Base-by-base conservation (phyloP, 306 rosid genomes). In the Prunus kanzakura region DNA sequence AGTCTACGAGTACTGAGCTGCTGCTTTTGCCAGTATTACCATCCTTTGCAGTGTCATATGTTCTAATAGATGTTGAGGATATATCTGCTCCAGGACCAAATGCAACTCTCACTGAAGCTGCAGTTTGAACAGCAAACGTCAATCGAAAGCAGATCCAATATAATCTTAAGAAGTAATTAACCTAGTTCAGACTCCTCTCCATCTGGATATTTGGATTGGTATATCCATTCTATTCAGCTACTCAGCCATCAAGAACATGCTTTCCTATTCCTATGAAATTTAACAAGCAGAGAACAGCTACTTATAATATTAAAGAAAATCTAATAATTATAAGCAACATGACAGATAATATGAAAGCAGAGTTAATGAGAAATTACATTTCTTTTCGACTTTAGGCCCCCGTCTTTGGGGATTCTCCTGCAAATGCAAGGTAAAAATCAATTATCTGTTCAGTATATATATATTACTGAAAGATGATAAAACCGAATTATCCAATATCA, bases 51-150 rank as follows among this genome's bases (percentile, higher is more conserved):
- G 43, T 71, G 52, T 91, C 92, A 64, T 56, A 83, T 58, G 82
- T 69, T 79, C 89, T 85, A 49, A 87, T 69, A 35, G 83, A 56
- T 76, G 79, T 5, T 19, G 88, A 54, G 71, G 92, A 78, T 76
- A 64, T 18, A 11, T 72, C 80, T 50, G 82, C 91, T 50, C 84
- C 91, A 0, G 91, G 93, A 77, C 97, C 93, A 83, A 92, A 90
- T 54, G 96, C 89, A 69, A 89, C 97, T 80, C 86, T 84, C 64
- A 79, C 80, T 52, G 77, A 76, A 63, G 96, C 98, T 95, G 88
- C 76, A 84, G 54, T 72, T 84, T 65, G 58, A 67, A 80, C 64
- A 68, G 38, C 16, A 66, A 73, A 76, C 75, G 54, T 57, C 51
- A 82, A 74, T 32, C 70, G 71, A 67, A 76, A 85, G 46, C 65